Percentiles rank a stretch among this genome's conserved stretches.
phyloP scores from a whole-genome alignment of 2,329 filamentous ascomycete genomes.

The Penicillium hordei region DNA sequence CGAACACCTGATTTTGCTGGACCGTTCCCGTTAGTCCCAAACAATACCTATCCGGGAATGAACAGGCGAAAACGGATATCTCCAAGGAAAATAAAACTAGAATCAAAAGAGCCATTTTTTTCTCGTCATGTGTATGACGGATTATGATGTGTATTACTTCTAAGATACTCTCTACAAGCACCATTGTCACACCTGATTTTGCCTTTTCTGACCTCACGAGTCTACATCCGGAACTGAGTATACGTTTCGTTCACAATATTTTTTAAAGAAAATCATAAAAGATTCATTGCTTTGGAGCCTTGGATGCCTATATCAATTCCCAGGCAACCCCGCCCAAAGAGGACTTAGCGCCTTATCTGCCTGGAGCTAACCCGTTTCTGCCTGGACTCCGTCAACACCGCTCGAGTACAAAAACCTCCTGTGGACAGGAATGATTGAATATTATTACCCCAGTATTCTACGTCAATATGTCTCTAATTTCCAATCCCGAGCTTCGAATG shows the following conservation, averaged over 20 bases:
- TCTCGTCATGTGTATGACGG: not conserved
- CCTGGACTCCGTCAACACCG: not conserved
- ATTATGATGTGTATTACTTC: not conserved
- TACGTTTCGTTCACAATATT: not conserved
- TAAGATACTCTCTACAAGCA: not conserved
- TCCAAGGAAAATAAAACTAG: not conserved
- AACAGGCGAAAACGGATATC: not conserved
- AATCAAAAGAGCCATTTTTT: not conserved
- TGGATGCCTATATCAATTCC: not conserved
- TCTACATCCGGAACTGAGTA: not conserved
- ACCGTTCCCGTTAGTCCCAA: not conserved
- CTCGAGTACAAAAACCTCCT: not conserved
- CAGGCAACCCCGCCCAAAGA: not conserved
- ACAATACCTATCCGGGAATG: not conserved
- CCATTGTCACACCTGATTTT: not conserved
- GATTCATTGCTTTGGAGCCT: not conserved
- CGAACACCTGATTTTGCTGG: not conserved
- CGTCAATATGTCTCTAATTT: not conserved
- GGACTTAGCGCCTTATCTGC: not conserved
- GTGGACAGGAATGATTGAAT: not conserved
- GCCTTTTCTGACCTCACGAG: not conserved
- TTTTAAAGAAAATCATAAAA: too few relatives aligned
- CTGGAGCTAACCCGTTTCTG: not conserved
- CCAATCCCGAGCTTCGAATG: not conserved
- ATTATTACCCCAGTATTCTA: not conserved